Evolutionary conservation across 2,329 filamentous ascomycete species (phyloP).

Genomic region (Periconia macrospinosa): DNA sequence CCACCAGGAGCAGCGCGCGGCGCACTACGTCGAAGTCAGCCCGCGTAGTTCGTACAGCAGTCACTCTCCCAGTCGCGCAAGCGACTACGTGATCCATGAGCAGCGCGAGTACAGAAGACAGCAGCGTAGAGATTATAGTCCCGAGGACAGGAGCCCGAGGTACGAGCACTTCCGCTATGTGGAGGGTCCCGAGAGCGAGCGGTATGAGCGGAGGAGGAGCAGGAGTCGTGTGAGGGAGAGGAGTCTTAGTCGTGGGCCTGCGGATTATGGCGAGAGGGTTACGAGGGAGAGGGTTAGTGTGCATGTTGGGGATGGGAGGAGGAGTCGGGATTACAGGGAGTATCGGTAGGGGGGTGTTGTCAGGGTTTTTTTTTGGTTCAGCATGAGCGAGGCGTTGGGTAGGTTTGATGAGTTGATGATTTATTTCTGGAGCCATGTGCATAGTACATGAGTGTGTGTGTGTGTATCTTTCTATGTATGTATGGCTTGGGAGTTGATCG

Average conservation of each 20-base stretch:
- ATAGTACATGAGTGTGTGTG: no score
- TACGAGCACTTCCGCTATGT: conserved; percentile 54
- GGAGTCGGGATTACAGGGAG: conserved; percentile 22
- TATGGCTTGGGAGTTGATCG: no score
- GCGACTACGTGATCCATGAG: conserved; percentile 49
- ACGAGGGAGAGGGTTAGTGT: conserved; percentile 37
- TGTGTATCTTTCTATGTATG: no score
- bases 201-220: conserved; percentile 27
- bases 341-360: not conserved
- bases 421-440: no score
- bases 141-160: conserved; percentile 32
- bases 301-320: conserved; percentile 23
- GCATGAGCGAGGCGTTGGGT: not conserved
- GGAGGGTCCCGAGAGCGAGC: conserved; percentile 39
- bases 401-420: not conserved
- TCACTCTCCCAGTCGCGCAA: conserved; percentile 20
- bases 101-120: conserved; percentile 49
- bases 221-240: conserved; percentile 16
- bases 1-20: conserved; percentile 18
- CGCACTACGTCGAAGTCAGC: conserved; percentile 50
- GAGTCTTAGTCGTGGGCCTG: conserved; percentile 33
- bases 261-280: conserved; percentile 22
- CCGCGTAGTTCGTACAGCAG: conserved; percentile 14
- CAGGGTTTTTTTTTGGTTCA: not conserved
- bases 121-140: conserved; percentile 32